phyloP scores from a whole-genome alignment of 495 filamentous ascomycete genomes.

The Penicillium maclennaniae region DNA sequence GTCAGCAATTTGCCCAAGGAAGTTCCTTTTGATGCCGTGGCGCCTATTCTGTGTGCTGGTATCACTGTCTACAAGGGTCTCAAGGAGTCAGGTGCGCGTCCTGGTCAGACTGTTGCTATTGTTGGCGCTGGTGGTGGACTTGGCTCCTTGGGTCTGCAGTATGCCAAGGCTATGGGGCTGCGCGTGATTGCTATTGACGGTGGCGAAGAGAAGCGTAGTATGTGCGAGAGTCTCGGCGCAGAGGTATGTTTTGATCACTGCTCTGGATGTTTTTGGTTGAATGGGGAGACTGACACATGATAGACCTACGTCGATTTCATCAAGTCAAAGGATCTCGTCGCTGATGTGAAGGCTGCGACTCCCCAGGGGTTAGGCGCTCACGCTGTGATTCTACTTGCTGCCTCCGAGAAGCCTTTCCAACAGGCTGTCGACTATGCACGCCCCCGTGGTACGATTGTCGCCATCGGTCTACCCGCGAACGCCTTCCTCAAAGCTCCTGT shows the following conservation, averaged over 20 bases:
- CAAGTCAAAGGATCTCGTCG: conserved; percentile 68
- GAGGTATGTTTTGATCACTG: conserved; percentile 15
- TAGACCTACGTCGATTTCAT: conserved; percentile 72
- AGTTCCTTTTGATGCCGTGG: conserved; percentile 64
- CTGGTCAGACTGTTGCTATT: conserved; percentile 79
- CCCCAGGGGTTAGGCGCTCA: conserved; percentile 79
- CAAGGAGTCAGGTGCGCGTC: conserved; percentile 71
- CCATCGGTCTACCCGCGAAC: conserved; percentile 77
- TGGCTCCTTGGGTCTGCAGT: conserved; percentile 76
- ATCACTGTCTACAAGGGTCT: conserved; percentile 90
- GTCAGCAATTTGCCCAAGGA: conserved; percentile 71
- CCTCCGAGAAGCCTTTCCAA: conserved; percentile 87
- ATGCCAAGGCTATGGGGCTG: conserved; percentile 86
- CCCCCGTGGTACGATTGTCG: conserved; percentile 71
- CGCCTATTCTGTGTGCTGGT: conserved; percentile 80
- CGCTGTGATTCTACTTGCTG: conserved; percentile 81
- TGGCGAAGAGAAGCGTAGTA: conserved; percentile 71
- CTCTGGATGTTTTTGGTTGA: neutral
- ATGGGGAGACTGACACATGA: neutral
- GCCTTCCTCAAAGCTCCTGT: conserved; percentile 80
- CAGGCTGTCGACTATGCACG: conserved; percentile 85
- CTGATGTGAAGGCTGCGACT: conserved; percentile 74
- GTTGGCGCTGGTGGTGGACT: conserved; percentile 91
- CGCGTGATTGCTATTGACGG: conserved; percentile 72
- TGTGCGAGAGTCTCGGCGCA: conserved; percentile 64